Evolutionary conservation across 2,329 filamentous ascomycete genomes (phyloP).

Genomic region (Trichoderma semiorbis): DNA sequence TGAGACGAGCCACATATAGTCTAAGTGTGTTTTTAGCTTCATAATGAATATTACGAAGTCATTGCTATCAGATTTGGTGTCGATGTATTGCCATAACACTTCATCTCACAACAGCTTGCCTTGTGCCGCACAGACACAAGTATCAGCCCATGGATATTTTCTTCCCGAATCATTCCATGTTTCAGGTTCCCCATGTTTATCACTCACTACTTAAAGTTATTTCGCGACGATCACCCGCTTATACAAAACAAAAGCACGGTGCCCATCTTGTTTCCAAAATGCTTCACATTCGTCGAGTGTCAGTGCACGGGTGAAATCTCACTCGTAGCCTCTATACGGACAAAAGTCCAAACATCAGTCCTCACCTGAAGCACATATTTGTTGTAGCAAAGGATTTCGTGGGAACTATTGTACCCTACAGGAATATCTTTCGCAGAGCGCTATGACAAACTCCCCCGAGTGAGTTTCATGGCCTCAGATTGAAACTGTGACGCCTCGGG

Average conservation of each 20-base stretch:
- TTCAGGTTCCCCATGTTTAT: neutral
- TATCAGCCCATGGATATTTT: neutral
- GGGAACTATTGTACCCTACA: accelerated
- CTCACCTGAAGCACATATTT: neutral
- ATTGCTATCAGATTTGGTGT: neutral
- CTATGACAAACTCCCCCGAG: neutral
- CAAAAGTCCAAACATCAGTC: neutral
- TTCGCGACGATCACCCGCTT: neutral
- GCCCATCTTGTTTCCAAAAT: neutral
- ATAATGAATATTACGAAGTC: neutral
- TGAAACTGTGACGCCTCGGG: neutral
- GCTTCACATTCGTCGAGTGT: neutral
- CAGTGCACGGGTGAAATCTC: neutral
- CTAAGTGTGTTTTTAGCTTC: neutral
- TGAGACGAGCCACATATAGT: neutral
- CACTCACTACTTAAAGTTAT: neutral
- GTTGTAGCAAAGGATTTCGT: neutral
- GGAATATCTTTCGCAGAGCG: neutral
- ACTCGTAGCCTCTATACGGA: neutral
- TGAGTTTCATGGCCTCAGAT: neutral
- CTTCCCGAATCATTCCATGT: neutral
- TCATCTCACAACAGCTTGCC: neutral
- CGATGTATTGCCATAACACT: neutral
- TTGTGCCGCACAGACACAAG: neutral
- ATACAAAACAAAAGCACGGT: neutral